Base-by-base conservation (phyloP, 2,329 filamentous ascomycete species). In the Exophiala dermatitidis region DNA sequence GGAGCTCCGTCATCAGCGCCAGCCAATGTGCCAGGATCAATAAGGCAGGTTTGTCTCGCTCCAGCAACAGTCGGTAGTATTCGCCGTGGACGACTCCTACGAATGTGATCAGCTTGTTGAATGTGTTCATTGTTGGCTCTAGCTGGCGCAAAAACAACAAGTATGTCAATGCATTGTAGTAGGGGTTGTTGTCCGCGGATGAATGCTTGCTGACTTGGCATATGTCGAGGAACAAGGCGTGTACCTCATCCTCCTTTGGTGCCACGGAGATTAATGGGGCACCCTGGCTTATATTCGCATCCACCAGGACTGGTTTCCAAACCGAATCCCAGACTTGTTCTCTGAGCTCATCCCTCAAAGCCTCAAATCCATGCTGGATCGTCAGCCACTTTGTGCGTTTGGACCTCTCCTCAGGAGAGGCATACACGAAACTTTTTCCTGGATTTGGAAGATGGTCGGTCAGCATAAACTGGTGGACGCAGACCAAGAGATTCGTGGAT, bases 401-500 rank as follows among this genome's bases (percentile, higher is more conserved):
- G 8, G 41, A 9, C 30, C 54, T 32, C 30, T 33, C 19, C 31
- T 40, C 42, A 33, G 32, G 28, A 6, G 49, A 51, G 26, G 50
- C 47, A 40, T 50, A 46, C 6, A 57, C 50, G 46, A 57, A 57
- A 41, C 50, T 53, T 42, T 51, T 43, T 28, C 33, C 32, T 3
- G 44, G 42, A 36, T 53, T 43, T 12, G 50, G 44, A 3, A 5
- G 2, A 3, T 50, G 37, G 26, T 48, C 41, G 30, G 31, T 33
- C 19, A 57, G 37, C 54, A 57, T 49, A 50, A 71, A 71, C 19
- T 68, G 64, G 52, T 69, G 65, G 36, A 68, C 61, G 9, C 65
- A 66, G 52, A 72, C 59, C 30, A 72, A 60, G 52, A 72, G 62
- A 43, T 69, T 70, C 34, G 67, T 63, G 1, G 68, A 69, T 53